Evolutionary conservation across 371 early-diverging fungal genomes (phyloP).

Genomic region (Capniomyces stellatus): DNA sequence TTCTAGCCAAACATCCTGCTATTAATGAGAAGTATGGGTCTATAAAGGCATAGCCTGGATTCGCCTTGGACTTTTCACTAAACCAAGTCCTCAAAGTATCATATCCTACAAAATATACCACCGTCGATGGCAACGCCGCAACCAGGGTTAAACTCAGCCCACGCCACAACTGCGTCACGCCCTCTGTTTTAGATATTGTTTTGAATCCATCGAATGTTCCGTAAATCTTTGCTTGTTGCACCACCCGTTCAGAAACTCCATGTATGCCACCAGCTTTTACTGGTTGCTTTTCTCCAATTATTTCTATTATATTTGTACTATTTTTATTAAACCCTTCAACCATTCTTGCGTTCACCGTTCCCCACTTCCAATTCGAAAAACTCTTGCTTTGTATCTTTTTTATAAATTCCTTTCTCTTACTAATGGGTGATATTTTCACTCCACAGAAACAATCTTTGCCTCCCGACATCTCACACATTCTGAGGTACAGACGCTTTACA

Average conservation of each 20-base stretch:
- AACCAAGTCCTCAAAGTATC: slow-evolving; percentile 55
- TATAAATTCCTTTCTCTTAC: background rate
- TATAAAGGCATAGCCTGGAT: slow-evolving; percentile 8
- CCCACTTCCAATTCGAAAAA: no score
- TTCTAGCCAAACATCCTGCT: slow-evolving; percentile 61
- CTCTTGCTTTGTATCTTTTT: background rate
- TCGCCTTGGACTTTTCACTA: slow-evolving; percentile 10
- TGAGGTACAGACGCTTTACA: slow-evolving; percentile 10
- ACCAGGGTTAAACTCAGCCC: slow-evolving; percentile 73
- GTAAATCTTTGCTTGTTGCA: slow-evolving; percentile 6
- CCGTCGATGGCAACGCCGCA: slow-evolving; percentile 80
- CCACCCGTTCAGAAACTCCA: background rate
- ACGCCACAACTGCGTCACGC: slow-evolving; percentile 56
- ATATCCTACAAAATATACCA: slow-evolving; percentile 87
- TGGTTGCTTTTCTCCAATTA: no score
- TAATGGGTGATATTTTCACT: no score
- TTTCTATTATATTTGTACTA: no score
- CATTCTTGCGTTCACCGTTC: background rate
- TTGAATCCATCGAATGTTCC: slow-evolving; percentile 48
- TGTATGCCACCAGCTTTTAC: slow-evolving; percentile 6
- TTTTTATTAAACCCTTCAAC: slow-evolving; percentile 4
- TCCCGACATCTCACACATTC: background rate
- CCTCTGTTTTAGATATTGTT: slow-evolving; percentile 65
- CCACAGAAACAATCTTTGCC: no score
- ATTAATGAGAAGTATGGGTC: slow-evolving; percentile 46